Percentiles rank a stretch among this genome's conserved stretches.
Conservation (phyloP, 2,329 filamentous ascomycete species). For the Periconia sp. region DNA sequence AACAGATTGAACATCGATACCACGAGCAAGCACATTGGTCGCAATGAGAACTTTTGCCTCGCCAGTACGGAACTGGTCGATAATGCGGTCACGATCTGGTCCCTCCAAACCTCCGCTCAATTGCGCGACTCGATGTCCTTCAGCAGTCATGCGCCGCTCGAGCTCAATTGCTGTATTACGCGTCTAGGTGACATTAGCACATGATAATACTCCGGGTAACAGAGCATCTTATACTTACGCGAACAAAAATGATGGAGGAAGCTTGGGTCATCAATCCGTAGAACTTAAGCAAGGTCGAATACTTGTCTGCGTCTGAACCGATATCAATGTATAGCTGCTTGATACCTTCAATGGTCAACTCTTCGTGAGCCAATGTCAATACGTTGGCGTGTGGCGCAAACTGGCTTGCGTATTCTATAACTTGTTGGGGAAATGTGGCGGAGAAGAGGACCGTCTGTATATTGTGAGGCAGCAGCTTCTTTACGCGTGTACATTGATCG, state of each 20-base stretch:
- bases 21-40: slow-evolving; percentile 93
- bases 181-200: slow-evolving; percentile 56
- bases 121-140: slow-evolving; percentile 89
- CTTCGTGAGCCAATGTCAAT: slow-evolving; percentile 83
- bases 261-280: slow-evolving; percentile 96
- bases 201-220: neutral
- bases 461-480: slow-evolving; percentile 72
- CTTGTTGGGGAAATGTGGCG: slow-evolving; percentile 85
- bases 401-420: slow-evolving; percentile 77
- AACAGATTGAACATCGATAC: slow-evolving; percentile 88
- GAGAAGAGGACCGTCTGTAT: slow-evolving; percentile 96
- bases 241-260: slow-evolving; percentile 97
- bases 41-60: slow-evolving; percentile 95
- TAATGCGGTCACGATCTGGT: slow-evolving; percentile 75
- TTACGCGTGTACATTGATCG: slow-evolving; percentile 91
- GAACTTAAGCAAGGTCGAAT: slow-evolving; percentile 83
- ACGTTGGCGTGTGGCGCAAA: slow-evolving; percentile 87
- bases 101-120: slow-evolving; percentile 89
- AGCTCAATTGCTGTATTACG: slow-evolving; percentile 85
- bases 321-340: slow-evolving; percentile 98
- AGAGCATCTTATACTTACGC: slow-evolving; percentile 55
- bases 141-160: slow-evolving; percentile 78
- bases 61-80: slow-evolving; percentile 83
- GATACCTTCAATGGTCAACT: slow-evolving; percentile 95
- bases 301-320: slow-evolving; percentile 78